Percentiles rank a stretch among this genome's conserved stretches.
phyloP scores from a whole-genome alignment of 2,329 filamentous ascomycete genomes.

The Aspergillus sp. region DNA sequence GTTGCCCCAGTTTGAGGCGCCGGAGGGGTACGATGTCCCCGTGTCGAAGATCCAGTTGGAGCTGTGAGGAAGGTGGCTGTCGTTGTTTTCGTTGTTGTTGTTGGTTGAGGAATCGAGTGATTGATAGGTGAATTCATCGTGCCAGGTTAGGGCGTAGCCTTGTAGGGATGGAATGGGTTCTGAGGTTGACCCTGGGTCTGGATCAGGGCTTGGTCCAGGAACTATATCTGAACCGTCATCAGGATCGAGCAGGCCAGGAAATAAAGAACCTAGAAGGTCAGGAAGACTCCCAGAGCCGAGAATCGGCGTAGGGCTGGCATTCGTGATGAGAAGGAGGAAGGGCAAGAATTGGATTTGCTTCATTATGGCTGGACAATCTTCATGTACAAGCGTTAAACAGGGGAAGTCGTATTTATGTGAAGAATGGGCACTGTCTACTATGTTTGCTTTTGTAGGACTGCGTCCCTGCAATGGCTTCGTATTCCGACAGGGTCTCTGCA shows the following conservation, averaged over 20 bases:
- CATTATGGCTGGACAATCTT: not conserved
- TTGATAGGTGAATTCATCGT: slow-evolving; percentile 13
- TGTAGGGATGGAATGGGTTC: not conserved
- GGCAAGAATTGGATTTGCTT: not conserved
- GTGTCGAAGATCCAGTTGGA: slow-evolving; percentile 10
- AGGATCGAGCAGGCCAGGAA: not conserved
- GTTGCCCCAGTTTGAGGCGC: slow-evolving; percentile 11
- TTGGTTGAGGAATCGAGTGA: no score
- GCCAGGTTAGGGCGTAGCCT: slow-evolving; percentile 11
- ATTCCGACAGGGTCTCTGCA: not conserved
- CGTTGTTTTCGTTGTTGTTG: not conserved
- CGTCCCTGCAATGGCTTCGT: slow-evolving; percentile 1
- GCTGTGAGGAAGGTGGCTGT: slow-evolving; percentile 1
- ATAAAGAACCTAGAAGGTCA: not conserved
- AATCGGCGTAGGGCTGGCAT: not conserved
- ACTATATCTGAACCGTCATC: not conserved
- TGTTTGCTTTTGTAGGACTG: slow-evolving; percentile 11
- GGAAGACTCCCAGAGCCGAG: not conserved
- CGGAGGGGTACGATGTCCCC: slow-evolving; percentile 8
- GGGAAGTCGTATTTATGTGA: no score
- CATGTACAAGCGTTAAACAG: no score
- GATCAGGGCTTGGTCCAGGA: not conserved
- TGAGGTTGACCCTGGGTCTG: not conserved
- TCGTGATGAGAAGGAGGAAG: not conserved
- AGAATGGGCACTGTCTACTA: no score